phyloP scores from a whole-genome alignment of 2,329 filamentous ascomycete species.

The Xylaria sp. region DNA sequence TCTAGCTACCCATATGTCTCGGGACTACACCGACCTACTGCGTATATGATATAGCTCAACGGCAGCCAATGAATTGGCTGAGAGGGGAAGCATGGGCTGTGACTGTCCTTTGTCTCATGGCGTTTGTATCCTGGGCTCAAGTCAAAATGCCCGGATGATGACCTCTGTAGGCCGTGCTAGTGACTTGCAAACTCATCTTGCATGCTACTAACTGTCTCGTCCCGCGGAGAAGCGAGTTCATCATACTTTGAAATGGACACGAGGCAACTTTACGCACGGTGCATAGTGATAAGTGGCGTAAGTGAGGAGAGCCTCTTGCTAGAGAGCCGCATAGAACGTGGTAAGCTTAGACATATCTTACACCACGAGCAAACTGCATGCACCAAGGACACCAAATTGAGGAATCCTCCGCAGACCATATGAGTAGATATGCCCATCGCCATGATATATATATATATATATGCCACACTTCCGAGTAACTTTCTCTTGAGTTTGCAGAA shows the following conservation, averaged over 20 bases:
- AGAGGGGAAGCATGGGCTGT: constrained; percentile 21
- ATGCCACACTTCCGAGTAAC: background rate
- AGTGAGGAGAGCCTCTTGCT: background rate
- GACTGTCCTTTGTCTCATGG: constrained; percentile 36
- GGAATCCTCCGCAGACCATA: background rate
- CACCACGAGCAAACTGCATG: background rate
- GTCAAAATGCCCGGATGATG: background rate
- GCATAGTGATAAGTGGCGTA: background rate
- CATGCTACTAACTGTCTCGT: background rate
- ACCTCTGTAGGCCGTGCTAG: background rate
- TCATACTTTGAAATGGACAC: background rate
- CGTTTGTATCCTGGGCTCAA: constrained; percentile 32
- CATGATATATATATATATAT: background rate
- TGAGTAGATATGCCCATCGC: background rate
- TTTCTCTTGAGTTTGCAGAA: background rate
- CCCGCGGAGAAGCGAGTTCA: background rate
- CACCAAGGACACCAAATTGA: constrained; percentile 3
- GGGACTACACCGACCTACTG: constrained; percentile 29
- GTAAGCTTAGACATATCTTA: background rate
- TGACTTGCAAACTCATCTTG: constrained; percentile 4
- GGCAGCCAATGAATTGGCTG: constrained; percentile 13
- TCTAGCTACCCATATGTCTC: constrained; percentile 32
- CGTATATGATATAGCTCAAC: constrained; percentile 29
- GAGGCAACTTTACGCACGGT: background rate
- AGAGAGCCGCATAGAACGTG: constrained; percentile 8